Percentiles rank a stretch among this genome's conserved stretches.
Evolutionary conservation across 2,329 filamentous ascomycete species (phyloP).

Genomic region (Lecanoromycetidae sp.): DNA sequence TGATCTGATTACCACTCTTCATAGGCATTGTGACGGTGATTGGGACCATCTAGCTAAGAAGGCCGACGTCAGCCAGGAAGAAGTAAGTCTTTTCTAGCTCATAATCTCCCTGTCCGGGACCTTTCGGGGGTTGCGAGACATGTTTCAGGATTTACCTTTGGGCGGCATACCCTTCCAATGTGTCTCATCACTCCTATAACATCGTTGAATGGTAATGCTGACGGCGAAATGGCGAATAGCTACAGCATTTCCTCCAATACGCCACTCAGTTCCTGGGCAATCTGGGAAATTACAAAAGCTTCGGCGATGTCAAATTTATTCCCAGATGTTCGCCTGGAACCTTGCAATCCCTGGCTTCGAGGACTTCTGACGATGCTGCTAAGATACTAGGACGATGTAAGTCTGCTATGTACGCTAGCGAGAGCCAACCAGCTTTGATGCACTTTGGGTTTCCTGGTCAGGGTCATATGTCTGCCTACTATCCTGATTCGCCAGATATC

Average conservation of each 20-base stretch:
- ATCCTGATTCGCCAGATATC: constrained; percentile 62
- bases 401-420: constrained; percentile 50
- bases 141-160: too few relatives aligned
- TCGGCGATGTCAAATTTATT: constrained; percentile 74
- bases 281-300: constrained; percentile 75
- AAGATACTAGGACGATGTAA: constrained; percentile 54
- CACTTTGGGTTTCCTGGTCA: constrained; percentile 64
- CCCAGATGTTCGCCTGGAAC: constrained; percentile 54
- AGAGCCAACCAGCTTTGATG: constrained; percentile 52
- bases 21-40: constrained; percentile 55
- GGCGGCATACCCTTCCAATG: too few relatives aligned
- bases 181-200: too few relatives aligned
- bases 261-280: constrained; percentile 69
- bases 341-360: constrained; percentile 49
- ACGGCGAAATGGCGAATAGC: too few relatives aligned
- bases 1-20: constrained; percentile 63
- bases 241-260: constrained; percentile 63
- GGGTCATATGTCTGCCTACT: constrained; percentile 71
- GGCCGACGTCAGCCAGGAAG: constrained; percentile 50
- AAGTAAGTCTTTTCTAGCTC: too few relatives aligned
- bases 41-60: constrained; percentile 57
- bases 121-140: too few relatives aligned
- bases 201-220: too few relatives aligned
- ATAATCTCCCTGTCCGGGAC: too few relatives aligned
- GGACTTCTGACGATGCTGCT: constrained; percentile 42